Base-by-base conservation (phyloP, 768 basidiomycete genomes). In the Boletus edulis region DNA sequence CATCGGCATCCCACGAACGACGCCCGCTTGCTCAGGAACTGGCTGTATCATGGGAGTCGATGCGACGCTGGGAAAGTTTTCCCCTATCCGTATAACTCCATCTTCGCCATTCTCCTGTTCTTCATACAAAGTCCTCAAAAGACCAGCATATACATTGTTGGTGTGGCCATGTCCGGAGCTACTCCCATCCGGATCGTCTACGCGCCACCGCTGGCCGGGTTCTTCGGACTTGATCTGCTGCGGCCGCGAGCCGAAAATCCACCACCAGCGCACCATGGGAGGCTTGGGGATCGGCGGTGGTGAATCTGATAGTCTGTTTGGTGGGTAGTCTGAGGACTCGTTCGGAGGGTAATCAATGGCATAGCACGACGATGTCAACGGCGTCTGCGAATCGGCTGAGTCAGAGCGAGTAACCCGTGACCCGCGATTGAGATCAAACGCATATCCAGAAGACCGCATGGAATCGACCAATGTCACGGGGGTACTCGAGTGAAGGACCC, bases 301-400 rank as follows among this genome's bases (percentile, higher is more conserved):
- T 5, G 64, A 47, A 1, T 48, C 52, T 5, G 46, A 32, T 29
- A n/a, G n/a, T 4, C 15, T 45, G 5, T 13, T 46, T 8, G 54
- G 55, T 15, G 70, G 64, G 31, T 55, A 59, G 37, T 59, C 51
- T 5, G 40, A 24, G 27, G 18, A 17, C 3, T 17, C 43, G 5
- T 13, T 46, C 6, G 54, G 55, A n/a, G 70, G 64, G 31, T 55
- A 58, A 40, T 59, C 51, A 22, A 50, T 32, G 6, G 14, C 14
- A 34, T 47, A 22, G 35, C 27, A 31, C n/a, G 54, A 13, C 18
- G 42, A 9, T 1, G 68, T 67, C 35, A 70, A 32, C 0, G 69
- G 70, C 0, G 62, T 70, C 27, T 61, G 61, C 4, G 70, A 70
- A 18, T 70, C 69, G 6, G 68, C 52, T 1, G 69, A 72, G 37